A percentile compares a stretch with the other conserved stretches of the same genome.
Evolutionary conservation across 345 rosid species (phyloP).

Genomic region (Clarkia xantiana): DNA sequence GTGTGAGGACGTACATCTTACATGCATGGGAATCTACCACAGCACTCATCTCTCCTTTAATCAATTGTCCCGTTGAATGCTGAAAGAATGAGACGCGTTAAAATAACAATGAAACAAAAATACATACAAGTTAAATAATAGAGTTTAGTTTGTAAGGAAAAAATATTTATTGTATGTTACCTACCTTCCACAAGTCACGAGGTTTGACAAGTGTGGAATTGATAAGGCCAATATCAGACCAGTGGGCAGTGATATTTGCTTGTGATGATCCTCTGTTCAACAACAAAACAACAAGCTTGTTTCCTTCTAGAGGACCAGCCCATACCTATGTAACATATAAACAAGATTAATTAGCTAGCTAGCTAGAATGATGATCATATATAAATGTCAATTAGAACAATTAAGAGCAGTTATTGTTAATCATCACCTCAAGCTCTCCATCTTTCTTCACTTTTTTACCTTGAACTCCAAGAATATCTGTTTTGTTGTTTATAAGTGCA

Average conservation of each 20-base stretch:
- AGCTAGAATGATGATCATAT: too few relatives aligned
- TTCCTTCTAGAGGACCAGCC: conserved; percentile 55
- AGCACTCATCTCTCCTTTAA: too few relatives aligned
- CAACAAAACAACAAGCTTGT: conserved; percentile 41
- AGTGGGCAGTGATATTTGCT: conserved; percentile 33
- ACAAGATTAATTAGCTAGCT: not conserved
- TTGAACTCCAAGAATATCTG: conserved; percentile 68
- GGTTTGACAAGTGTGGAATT: conserved; percentile 28
- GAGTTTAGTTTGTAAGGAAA: too few relatives aligned
- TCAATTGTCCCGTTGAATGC: too few relatives aligned
- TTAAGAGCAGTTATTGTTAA: too few relatives aligned
- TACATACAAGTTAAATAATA: too few relatives aligned
- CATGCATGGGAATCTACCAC: too few relatives aligned
- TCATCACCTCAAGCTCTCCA: conserved; percentile 53
- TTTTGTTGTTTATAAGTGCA: not conserved
- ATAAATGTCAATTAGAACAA: too few relatives aligned
- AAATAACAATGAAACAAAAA: too few relatives aligned
- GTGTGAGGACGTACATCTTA: too few relatives aligned
- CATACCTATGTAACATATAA: conserved; percentile 27
- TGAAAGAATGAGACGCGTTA: too few relatives aligned
- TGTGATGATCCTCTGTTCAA: conserved; percentile 36
- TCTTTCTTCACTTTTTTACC: conserved; percentile 59
- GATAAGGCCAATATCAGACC: conserved; percentile 62
- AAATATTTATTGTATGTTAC: too few relatives aligned
- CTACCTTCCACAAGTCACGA: conserved; percentile 73